phyloP scores from a whole-genome alignment of 306 rosid genomes.

The Ziziphus jujuba region DNA sequence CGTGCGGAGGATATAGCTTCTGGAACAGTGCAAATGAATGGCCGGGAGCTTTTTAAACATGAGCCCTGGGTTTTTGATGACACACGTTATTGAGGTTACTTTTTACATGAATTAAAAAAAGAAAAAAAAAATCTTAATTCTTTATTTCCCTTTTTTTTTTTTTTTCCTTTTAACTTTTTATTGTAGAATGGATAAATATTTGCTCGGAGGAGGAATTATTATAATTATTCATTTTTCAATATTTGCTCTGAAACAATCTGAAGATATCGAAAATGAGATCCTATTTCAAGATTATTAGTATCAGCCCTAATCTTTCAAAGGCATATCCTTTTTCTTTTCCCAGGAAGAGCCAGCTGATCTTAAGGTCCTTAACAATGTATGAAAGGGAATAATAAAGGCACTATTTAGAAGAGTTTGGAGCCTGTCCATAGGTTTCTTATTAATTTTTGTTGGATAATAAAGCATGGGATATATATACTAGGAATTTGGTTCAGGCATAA shows the following conservation, averaged over 20 bases:
- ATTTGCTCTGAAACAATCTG: no score
- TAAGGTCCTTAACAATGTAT: neutral
- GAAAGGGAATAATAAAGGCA: no score
- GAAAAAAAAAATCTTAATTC: no score
- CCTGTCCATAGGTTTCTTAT: neutral
- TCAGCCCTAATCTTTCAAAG: neutral
- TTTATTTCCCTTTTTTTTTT: no score
- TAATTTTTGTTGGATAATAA: neutral
- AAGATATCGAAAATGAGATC: neutral
- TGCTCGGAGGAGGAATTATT: no score
- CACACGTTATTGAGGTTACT: conserved; percentile 55
- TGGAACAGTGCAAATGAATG: conserved; percentile 80
- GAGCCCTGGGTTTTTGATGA: conserved; percentile 94
- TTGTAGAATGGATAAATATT: no score
- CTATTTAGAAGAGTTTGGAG: neutral
- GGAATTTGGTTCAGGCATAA: neutral
- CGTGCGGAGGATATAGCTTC: conserved; percentile 78
- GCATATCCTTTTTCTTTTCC: neutral
- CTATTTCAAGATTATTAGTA: neutral
- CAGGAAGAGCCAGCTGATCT: neutral
- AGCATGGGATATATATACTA: neutral
- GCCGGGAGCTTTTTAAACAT: conserved; percentile 76
- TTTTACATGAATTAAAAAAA: neutral
- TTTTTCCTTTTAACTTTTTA: no score
- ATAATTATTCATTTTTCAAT: no score